phyloP scores from a whole-genome alignment of 768 basidiomycete genomes.

The Amanita phalloides region DNA sequence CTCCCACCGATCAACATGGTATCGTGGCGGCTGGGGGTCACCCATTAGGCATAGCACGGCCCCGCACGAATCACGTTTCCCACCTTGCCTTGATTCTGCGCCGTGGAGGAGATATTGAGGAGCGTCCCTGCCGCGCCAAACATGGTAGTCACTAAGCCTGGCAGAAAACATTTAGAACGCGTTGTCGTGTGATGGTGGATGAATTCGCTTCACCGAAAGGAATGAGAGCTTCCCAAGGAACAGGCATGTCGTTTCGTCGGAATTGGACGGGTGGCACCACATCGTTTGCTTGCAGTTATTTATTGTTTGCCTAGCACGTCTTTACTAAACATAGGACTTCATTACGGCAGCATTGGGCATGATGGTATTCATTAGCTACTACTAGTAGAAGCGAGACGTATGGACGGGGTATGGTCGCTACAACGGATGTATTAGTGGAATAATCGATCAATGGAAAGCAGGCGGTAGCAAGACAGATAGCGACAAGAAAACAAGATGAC shows the following conservation, averaged over 20 bases:
- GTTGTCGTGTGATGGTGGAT: background rate
- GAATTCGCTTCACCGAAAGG: constrained; percentile 62
- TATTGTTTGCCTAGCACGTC: background rate
- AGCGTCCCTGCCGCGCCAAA: constrained; percentile 89
- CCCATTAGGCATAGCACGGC: background rate
- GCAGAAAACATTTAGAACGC: constrained; percentile 19
- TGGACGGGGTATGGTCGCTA: background rate
- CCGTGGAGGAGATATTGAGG: constrained; percentile 63
- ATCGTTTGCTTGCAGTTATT: too few relatives aligned
- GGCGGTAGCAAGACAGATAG: background rate
- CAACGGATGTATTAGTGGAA: background rate
- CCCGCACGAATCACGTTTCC: background rate
- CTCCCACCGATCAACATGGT: constrained; percentile 84
- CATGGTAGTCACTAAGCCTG: constrained; percentile 61
- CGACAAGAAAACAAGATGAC: constrained; percentile 3
- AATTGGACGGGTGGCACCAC: too few relatives aligned
- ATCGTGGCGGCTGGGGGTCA: constrained; percentile 64
- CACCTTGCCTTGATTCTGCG: constrained; percentile 91
- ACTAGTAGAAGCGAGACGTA: background rate
- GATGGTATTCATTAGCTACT: too few relatives aligned
- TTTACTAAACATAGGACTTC: background rate
- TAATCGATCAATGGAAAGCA: background rate
- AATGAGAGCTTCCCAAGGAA: constrained; percentile 96
- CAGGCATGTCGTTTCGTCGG: constrained; percentile 52
- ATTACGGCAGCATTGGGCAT: background rate